Percentiles rank a stretch among this genome's conserved stretches.
These are phyloP conservation scores for Talaromyces stipitatus DNA, from an alignment of 495 filamentous ascomycete species.

Conservation along the genomic window DNA sequence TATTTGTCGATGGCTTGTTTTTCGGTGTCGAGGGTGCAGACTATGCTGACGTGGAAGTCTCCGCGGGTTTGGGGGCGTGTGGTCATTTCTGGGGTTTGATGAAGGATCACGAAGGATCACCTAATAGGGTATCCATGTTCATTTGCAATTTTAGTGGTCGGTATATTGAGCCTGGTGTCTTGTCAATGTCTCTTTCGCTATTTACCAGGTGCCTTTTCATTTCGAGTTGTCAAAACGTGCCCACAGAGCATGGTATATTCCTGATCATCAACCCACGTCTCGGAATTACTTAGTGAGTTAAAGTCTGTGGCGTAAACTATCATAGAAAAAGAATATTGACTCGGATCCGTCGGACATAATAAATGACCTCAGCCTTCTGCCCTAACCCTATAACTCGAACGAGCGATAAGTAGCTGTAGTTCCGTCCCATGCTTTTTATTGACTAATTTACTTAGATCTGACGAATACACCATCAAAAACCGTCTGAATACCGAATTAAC, in stretches of 20 bases:
- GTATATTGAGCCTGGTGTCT: too few species aligned
- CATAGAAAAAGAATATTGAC: background rate
- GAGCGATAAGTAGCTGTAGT: background rate
- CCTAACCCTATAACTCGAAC: background rate
- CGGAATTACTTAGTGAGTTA: background rate
- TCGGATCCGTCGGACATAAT: background rate
- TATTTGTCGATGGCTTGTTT: constrained; percentile 13
- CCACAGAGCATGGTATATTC: too few species aligned
- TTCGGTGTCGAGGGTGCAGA: constrained; percentile 21
- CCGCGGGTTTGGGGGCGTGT: background rate
- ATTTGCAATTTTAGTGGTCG: background rate
- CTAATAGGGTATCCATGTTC: background rate
- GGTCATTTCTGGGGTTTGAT: background rate
- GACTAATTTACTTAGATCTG: too few species aligned
- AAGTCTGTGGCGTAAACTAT: background rate
- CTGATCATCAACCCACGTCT: too few species aligned
- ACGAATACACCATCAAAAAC: too few species aligned
- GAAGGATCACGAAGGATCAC: background rate
- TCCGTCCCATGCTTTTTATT: background rate
- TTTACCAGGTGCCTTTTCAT: too few species aligned
- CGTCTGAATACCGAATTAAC: background rate
- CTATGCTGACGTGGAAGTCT: constrained; percentile 21
- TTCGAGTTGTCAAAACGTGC: too few species aligned
- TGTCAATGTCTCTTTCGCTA: too few species aligned
- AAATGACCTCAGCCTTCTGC: background rate